Percentiles rank a stretch among this genome's conserved stretches.
These are phyloP conservation scores for Silene vulgaris DNA, from an alignment of 179 eudicot genomes.

Conservation along the genomic window DNA sequence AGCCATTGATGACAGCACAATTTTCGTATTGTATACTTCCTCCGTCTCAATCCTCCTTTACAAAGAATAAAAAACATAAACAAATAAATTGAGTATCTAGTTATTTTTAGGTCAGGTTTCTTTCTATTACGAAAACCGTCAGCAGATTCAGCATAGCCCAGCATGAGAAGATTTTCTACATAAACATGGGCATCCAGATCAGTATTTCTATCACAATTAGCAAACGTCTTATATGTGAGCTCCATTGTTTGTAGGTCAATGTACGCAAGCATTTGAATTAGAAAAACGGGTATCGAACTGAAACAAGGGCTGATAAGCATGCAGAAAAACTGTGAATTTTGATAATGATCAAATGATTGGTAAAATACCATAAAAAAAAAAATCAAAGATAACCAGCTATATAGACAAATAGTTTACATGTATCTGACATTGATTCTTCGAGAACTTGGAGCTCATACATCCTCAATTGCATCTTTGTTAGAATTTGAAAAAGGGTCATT, in stretches of 20 bases:
- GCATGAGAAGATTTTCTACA: constrained; percentile 17
- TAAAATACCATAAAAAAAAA: neutral
- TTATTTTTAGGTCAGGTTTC: neutral
- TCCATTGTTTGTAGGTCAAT: constrained; percentile 17
- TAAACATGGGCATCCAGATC: constrained; percentile 12
- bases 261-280: too few relatives aligned
- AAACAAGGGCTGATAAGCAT: neutral
- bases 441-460: neutral
- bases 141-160: constrained; percentile 6
- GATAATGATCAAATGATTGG: neutral
- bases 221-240: neutral
- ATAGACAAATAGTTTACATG: neutral
- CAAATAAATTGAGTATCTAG: too few relatives aligned
- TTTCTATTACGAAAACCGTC: neutral
- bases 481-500: too few relatives aligned
- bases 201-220: neutral
- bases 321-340: neutral
- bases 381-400: neutral
- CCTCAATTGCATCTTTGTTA: neutral
- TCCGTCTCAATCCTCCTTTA: too few relatives aligned
- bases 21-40: too few relatives aligned
- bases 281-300: neutral
- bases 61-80: too few relatives aligned
- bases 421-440: neutral
- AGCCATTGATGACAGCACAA: too few relatives aligned